Percentiles rank a stretch among this genome's conserved stretches.
Conservation (phyloP, 2,329 filamentous ascomycete species). For the Paraconiothyrium sp. region DNA sequence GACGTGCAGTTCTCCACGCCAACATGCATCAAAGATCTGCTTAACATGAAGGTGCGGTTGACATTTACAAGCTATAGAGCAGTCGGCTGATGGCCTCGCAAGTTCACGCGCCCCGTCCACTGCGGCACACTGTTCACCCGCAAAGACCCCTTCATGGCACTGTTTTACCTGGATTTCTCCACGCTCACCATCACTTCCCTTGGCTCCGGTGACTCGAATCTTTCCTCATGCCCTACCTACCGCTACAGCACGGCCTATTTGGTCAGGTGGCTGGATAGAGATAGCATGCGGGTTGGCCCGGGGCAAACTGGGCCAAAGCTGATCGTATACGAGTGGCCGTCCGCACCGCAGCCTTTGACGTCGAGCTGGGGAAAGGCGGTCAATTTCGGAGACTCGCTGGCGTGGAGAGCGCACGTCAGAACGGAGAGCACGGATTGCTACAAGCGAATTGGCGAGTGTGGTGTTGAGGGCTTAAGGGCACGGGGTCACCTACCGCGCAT, state of each 20-base stretch:
- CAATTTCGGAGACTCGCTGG: too few species aligned
- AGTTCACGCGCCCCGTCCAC: slow-evolving; percentile 5
- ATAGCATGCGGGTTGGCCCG: too few species aligned
- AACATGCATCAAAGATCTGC: slow-evolving; percentile 5
- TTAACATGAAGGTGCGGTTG: slow-evolving; percentile 15
- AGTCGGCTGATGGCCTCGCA: background rate
- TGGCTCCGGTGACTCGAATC: background rate
- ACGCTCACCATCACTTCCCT: slow-evolving; percentile 16
- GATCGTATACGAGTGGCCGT: too few species aligned
- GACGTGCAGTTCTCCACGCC: slow-evolving; percentile 15
- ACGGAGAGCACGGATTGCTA: too few species aligned
- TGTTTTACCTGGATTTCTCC: slow-evolving; percentile 18
- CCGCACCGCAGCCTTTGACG: too few species aligned
- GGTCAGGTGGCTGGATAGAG: too few species aligned
- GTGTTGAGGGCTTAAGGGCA: too few species aligned
- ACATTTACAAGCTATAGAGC: background rate
- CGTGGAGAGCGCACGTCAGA: too few species aligned
- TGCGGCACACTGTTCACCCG: slow-evolving; percentile 6
- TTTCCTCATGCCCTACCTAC: background rate
- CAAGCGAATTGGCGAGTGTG: too few species aligned
- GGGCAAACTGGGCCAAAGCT: too few species aligned
- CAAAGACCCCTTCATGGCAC: slow-evolving; percentile 15
- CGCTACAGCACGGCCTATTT: background rate
- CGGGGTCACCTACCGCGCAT: too few species aligned
- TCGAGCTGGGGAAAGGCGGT: too few species aligned